These are phyloP conservation scores for Ceratorhiza oryzae-sativae DNA, from an alignment of 1,284 basidiomycete species.

Conservation along the genomic window DNA sequence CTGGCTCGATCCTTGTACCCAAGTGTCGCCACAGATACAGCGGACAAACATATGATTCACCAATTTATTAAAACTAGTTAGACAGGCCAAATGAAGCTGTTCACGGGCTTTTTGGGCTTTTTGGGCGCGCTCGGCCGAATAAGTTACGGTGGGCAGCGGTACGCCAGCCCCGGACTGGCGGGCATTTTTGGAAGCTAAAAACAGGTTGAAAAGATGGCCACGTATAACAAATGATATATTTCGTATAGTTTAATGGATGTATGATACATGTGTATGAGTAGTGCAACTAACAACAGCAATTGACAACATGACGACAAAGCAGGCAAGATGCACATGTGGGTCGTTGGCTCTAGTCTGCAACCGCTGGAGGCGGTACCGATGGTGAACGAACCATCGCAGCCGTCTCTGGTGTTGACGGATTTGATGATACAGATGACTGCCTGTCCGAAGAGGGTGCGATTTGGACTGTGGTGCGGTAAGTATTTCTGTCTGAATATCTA, in stretches of 20 bases:
- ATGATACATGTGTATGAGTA: slow-evolving; percentile 26
- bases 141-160: neutral
- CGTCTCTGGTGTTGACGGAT: neutral
- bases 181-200: neutral
- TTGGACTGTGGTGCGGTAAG: slow-evolving; percentile 20
- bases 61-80: neutral
- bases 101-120: too few species aligned
- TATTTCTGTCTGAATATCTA: neutral
- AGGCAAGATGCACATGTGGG: slow-evolving; percentile 7
- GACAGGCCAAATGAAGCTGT: too few species aligned
- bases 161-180: too few species aligned
- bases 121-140: neutral
- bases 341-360: neutral
- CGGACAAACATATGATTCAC: neutral
- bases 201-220: slow-evolving; percentile 4
- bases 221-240: neutral
- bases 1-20: neutral
- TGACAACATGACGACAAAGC: slow-evolving; percentile 16
- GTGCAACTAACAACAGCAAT: slow-evolving; percentile 1
- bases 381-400: neutral
- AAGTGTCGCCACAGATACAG: neutral
- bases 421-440: slow-evolving; percentile 2
- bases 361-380: slow-evolving; percentile 1
- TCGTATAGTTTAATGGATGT: slow-evolving; percentile 1
- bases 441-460: slow-evolving; percentile 5